Base-by-base conservation (phyloP, 768 basidiomycete species). In the Tremella fuciformis region DNA sequence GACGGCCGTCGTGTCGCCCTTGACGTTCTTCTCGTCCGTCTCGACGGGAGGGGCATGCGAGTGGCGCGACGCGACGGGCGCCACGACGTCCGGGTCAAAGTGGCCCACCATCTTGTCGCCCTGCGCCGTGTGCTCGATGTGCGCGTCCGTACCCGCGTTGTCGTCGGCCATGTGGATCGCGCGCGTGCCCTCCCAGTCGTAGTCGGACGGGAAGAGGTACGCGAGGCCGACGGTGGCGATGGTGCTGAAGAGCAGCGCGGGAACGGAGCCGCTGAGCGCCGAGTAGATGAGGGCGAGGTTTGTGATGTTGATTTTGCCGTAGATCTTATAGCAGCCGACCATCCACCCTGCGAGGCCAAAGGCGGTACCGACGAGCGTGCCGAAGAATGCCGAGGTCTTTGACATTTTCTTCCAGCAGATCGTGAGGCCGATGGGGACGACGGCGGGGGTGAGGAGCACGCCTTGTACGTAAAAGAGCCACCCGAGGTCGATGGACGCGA, bases 401-500 rank as follows among this genome's bases (percentile, higher is more conserved):
- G 60, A 62, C 58, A 53, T 51, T 19, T 53, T 38, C 19, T 54
- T 55, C 64, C 61, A 62, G 13, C 37, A 52, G 15, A 66, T 58
- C 7, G 64, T 63, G 22, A 62, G 51, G 13, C 40, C 64, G 37
- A 66, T 63, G 39, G 64, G 64, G 13, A 62, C 50, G 8, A 66
- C 61, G 13, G 64, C 64, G n/a, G 60, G 57, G 9, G 60, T 66
- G n/a, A 66, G 55, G 13, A 42, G 38, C 8, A 66, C 64, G 34
- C 63, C 59, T 40, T 60, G 59, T 22, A 61, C 49, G 46, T 63
- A 62, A 48, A 60, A 67, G 7, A 64, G 55, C 72, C 76, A 78
- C 9, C 75, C 73, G 24, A 78, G 71, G 55, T 69, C 71, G 51
- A 77, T 71, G 3, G 60, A 60, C 21, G 68, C 71, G 8, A 59